phyloP scores from a whole-genome alignment of 371 early-diverging fungal genomes.

The Mortierella sp. region DNA sequence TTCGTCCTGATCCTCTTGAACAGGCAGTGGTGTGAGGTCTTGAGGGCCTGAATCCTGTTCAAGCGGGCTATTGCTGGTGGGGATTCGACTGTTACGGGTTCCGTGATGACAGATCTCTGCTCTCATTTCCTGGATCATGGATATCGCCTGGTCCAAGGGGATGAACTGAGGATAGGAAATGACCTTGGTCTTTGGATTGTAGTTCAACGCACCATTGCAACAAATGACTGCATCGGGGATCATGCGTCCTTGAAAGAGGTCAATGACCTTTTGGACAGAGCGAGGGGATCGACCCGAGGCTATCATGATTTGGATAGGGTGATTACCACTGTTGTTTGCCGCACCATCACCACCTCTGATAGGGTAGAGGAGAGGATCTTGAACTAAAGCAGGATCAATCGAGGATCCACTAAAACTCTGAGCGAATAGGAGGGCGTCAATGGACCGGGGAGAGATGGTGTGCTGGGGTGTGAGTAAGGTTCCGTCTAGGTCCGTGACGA shows the following conservation, averaged over 20 bases:
- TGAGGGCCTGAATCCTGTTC: not conserved
- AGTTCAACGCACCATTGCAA: slow-evolving; percentile 46
- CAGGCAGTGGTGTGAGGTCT: not conserved
- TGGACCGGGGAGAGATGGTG: slow-evolving; percentile 25
- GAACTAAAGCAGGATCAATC: too few relatives aligned
- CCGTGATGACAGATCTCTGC: slow-evolving; percentile 4
- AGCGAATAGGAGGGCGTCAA: slow-evolving; percentile 21
- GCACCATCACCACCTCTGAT: not conserved
- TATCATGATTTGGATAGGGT: slow-evolving; percentile 41
- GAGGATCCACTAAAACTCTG: slow-evolving; percentile 7
- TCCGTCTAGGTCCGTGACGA: slow-evolving; percentile 50
- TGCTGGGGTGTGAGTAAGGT: slow-evolving; percentile 40
- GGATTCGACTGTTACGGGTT: slow-evolving; percentile 7
- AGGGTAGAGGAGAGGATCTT: not conserved
- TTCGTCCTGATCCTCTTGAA: not conserved
- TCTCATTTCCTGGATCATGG: slow-evolving; percentile 18
- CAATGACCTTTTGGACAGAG: slow-evolving; percentile 43
- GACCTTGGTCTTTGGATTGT: slow-evolving; percentile 31
- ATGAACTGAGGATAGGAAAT: slow-evolving; percentile 43
- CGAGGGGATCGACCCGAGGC: slow-evolving; percentile 49
- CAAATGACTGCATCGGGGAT: slow-evolving; percentile 50
- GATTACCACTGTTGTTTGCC: not conserved
- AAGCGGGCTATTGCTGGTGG: not conserved
- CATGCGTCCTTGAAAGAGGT: slow-evolving; percentile 36
- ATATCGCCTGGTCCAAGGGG: slow-evolving; percentile 19